Percentiles rank a stretch among this genome's conserved stretches.
Evolutionary conservation across 2,329 filamentous ascomycete genomes (phyloP).

Genomic region (Neopestalotiopsis sp.): DNA sequence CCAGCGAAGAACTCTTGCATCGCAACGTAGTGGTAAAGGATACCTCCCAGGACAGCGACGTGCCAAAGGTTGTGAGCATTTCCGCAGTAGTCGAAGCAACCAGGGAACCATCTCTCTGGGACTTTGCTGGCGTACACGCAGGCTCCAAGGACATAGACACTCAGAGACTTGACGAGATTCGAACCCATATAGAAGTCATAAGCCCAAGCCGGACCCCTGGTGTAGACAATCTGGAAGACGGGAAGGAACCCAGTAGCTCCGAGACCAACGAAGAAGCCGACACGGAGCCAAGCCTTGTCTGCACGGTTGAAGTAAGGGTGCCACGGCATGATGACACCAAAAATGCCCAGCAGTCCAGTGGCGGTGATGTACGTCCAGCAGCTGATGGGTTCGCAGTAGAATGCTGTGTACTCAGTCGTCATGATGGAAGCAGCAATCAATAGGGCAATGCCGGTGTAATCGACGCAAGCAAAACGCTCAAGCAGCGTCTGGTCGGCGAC

Average conservation of each 20-base stretch:
- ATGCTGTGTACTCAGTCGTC: slow-evolving; percentile 97
- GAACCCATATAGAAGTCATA: slow-evolving; percentile 84
- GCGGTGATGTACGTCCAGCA: slow-evolving; percentile 85
- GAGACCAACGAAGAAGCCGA: slow-evolving; percentile 88
- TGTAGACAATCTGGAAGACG: slow-evolving; percentile 79
- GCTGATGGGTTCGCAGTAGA: slow-evolving; percentile 93
- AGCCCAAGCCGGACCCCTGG: slow-evolving; percentile 81
- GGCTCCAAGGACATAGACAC: slow-evolving; percentile 86
- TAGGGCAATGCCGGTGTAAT: slow-evolving; percentile 96
- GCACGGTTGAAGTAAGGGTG: slow-evolving; percentile 91
- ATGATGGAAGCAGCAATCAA: slow-evolving; percentile 96
- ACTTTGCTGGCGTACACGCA: slow-evolving; percentile 89
- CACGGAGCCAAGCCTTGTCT: slow-evolving; percentile 92
- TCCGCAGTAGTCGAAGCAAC: slow-evolving; percentile 92
- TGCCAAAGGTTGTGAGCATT: slow-evolving; percentile 99
- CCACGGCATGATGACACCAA: slow-evolving; percentile 92
- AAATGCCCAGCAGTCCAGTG: slow-evolving; percentile 81
- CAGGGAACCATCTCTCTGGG: slow-evolving; percentile 90
- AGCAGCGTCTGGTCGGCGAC: slow-evolving; percentile 89
- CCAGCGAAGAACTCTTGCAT: slow-evolving; percentile 94
- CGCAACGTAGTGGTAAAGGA: slow-evolving; percentile 94
- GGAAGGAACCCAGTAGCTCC: slow-evolving; percentile 89
- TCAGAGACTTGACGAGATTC: slow-evolving; percentile 77
- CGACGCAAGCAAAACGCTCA: slow-evolving; percentile 95
- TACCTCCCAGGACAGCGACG: slow-evolving; percentile 85